A percentile compares a stretch with the other conserved stretches of the same genome.
Conservation (phyloP, 345 rosid genomes). For the Nephelium lappaceum region DNA sequence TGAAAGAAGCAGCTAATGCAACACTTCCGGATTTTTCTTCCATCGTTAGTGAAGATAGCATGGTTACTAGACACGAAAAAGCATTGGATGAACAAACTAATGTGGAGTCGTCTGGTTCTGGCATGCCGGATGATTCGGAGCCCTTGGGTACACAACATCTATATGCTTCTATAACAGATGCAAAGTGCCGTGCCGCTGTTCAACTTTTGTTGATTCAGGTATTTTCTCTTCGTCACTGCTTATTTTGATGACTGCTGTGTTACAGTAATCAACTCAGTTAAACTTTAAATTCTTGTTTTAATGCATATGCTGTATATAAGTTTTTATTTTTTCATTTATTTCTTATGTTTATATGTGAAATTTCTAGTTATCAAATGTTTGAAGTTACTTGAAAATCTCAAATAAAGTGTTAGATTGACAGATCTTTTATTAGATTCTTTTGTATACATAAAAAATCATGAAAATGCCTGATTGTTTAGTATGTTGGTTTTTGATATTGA, state of each 20-base stretch:
- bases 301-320: too few species aligned
- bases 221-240: conserved; percentile 8
- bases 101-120: conserved; percentile 52
- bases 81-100: conserved; percentile 37
- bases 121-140: conserved; percentile 48
- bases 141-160: conserved; percentile 47
- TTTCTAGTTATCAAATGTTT: too few species aligned
- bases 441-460: neutral
- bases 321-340: too few species aligned
- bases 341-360: too few species aligned
- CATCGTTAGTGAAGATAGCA: conserved; percentile 54
- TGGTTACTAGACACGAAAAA: conserved; percentile 34
- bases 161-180: conserved; percentile 70
- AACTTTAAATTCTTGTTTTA: too few species aligned
- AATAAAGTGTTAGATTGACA: neutral
- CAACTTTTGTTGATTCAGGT: conserved; percentile 98
- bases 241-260: too few species aligned
- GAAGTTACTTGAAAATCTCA: too few species aligned
- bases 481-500: neutral
- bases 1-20: conserved; percentile 84
- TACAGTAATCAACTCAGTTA: too few species aligned
- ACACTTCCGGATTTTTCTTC: conserved; percentile 86
- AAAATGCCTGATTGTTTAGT: neutral
- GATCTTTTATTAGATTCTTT: neutral
- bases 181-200: conserved; percentile 96